Evolutionary conservation across 2,329 filamentous ascomycete species (phyloP).

Genomic region (Exophiala calicioides): DNA sequence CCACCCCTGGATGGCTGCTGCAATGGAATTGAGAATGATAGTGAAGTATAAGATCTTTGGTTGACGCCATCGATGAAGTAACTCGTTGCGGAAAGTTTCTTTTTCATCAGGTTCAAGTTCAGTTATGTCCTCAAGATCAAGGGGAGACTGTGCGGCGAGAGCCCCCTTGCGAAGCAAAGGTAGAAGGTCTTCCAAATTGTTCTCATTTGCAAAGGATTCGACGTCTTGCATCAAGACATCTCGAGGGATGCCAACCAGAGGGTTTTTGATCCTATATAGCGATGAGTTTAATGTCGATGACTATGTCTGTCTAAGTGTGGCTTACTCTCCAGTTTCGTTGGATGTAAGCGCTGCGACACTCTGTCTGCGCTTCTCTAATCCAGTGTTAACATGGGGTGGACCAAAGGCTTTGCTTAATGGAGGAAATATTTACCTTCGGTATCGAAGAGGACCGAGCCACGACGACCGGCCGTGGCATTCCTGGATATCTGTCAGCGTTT

Average conservation of each 20-base stretch:
- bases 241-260: constrained; percentile 36
- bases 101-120: constrained; percentile 60
- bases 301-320: constrained; percentile 1
- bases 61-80: constrained; percentile 50
- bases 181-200: constrained; percentile 61
- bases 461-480: too few relatives aligned
- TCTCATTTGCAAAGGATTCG: constrained; percentile 50
- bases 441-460: too few relatives aligned
- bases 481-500: too few relatives aligned
- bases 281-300: constrained; percentile 3
- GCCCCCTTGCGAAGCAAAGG: constrained; percentile 67
- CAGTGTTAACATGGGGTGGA: too few relatives aligned
- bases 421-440: too few relatives aligned
- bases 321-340: constrained; percentile 39
- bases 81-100: constrained; percentile 49
- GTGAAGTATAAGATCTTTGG: constrained; percentile 52
- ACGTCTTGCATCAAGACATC: constrained; percentile 34
- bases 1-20: constrained; percentile 55
- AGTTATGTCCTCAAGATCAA: constrained; percentile 62
- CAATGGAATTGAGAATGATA: constrained; percentile 52
- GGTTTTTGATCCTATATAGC: constrained; percentile 31
- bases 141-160: constrained; percentile 70
- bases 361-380: constrained; percentile 26
- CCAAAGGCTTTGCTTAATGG: too few relatives aligned
- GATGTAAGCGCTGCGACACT: constrained; percentile 35